A percentile compares a stretch with the other conserved stretches of the same genome.
phyloP scores from a whole-genome alignment of 192 early-diverging fungal genomes.

The Jimgerdemannia flammicorona region DNA sequence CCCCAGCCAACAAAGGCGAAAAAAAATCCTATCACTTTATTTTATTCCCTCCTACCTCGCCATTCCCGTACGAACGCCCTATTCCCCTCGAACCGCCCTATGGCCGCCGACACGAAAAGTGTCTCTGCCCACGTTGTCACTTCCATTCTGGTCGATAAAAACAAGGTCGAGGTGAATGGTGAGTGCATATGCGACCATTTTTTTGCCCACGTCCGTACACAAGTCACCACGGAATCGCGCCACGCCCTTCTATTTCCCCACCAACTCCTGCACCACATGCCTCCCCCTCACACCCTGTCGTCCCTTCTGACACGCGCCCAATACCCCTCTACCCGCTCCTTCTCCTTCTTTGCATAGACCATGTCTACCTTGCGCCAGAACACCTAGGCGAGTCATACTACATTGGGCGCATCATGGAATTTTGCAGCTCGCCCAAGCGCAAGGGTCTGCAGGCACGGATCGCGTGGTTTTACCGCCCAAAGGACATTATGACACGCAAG shows the following conservation, averaged over 20 bases:
- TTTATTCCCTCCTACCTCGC: background rate
- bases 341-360: constrained; percentile 46
- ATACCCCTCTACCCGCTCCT: background rate
- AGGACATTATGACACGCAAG: constrained; percentile 65
- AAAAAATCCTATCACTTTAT: constrained; percentile 1
- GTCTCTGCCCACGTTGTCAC: constrained; percentile 5
- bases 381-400: constrained; percentile 70
- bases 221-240: background rate
- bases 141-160: constrained; percentile 18
- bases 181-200: background rate
- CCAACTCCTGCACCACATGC: background rate
- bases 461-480: constrained; percentile 73
- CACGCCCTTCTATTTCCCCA: background rate
- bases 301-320: background rate
- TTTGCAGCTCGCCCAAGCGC: constrained; percentile 51
- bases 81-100: background rate
- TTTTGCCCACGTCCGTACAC: background rate
- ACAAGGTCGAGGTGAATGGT: constrained; percentile 23
- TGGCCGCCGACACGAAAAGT: background rate
- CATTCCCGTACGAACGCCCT: background rate
- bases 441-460: constrained; percentile 54
- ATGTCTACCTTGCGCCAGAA: constrained; percentile 73
- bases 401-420: constrained; percentile 80
- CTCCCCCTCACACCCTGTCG: background rate
- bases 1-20: background rate